Base-by-base conservation (phyloP, 2,329 filamentous ascomycete genomes). In the Colletotrichum siamense region DNA sequence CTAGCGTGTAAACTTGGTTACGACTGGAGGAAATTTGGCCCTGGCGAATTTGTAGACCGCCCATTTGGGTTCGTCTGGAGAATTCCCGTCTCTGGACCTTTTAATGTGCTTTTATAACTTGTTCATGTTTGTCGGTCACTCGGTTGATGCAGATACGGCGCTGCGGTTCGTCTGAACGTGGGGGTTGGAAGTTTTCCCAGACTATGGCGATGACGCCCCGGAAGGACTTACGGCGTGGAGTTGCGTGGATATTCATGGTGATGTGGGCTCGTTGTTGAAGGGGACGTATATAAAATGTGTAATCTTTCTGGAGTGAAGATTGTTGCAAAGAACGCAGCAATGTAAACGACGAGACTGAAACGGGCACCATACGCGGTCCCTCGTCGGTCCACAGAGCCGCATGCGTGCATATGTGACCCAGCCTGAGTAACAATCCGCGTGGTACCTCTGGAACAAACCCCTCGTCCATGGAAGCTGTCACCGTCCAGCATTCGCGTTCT, bases 371-470 rank as follows among this genome's bases (percentile, higher is more conserved):
- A 44, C 5, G 10, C 18, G 6, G 5, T n/a, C 18, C 18, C 39
- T 6, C 18, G 9, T 44, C 39, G 39, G 2, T 44, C 16, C 16
- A 44, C 8, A 44, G 8, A 44, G 2, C 1, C 5, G 39, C 18
- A n/a, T 6, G 39, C 18, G 12, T 6, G 39, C 1, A 6, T n/a
- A n/a, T 44, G 39, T 44, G 0, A 2, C 5, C 9, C 18, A n/a
- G n/a, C 18, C 9, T 44, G 1, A 4, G 18, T 44, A 0, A 4
- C 3, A 5, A 10, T 44, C 5, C 6, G 39, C 39, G 18, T 44
- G 39, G 1, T 44, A 1, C 18, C 0, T 44, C 0, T 44, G 39
- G 8, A 44, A n/a, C 1, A 0, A 44, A 0, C 39, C 9, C 36
- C 2, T 44, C 18, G 16, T 0, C 5, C 1, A 44, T n/a, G 39